phyloP scores from a whole-genome alignment of 768 basidiomycete genomes.

The Tulasnella sp. region DNA sequence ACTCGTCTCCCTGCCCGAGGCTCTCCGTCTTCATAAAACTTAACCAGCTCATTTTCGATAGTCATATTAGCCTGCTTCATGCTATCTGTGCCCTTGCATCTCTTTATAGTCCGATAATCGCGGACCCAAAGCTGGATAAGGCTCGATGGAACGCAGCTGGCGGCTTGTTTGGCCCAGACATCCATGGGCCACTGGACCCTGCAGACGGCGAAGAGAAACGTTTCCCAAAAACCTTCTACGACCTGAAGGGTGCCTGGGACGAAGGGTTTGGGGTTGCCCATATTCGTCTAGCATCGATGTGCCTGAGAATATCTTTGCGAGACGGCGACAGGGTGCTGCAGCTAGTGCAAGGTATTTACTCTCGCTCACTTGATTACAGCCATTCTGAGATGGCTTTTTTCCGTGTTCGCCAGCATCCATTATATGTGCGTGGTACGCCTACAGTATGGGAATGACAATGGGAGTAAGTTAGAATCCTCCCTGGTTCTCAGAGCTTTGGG shows the following conservation, averaged over 20 bases:
- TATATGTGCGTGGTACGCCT: conserved; percentile 11
- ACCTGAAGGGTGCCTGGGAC: background rate
- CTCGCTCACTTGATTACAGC: no score
- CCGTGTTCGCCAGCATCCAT: background rate
- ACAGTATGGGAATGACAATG: conserved; percentile 7
- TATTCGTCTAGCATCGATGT: background rate
- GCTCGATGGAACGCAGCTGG: background rate
- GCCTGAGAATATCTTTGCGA: background rate
- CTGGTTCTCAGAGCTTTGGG: no score
- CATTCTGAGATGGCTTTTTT: background rate
- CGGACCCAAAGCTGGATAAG: conserved; percentile 38
- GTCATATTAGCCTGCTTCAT: background rate
- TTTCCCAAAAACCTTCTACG: conserved; percentile 3
- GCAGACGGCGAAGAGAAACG: background rate
- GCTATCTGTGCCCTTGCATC: conserved; percentile 36
- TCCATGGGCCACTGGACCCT: background rate
- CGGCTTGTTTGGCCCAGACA: background rate
- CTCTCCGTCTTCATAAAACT: no score
- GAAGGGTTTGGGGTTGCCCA: background rate
- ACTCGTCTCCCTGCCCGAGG: background rate
- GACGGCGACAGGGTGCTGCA: conserved; percentile 14
- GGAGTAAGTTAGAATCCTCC: background rate
- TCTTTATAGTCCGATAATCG: conserved; percentile 32
- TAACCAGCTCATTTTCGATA: no score
- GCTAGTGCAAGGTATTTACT: conserved; percentile 17